Evolutionary conservation across 2,329 filamentous ascomycete species (phyloP).

Genomic region (Ilyonectria robusta): DNA sequence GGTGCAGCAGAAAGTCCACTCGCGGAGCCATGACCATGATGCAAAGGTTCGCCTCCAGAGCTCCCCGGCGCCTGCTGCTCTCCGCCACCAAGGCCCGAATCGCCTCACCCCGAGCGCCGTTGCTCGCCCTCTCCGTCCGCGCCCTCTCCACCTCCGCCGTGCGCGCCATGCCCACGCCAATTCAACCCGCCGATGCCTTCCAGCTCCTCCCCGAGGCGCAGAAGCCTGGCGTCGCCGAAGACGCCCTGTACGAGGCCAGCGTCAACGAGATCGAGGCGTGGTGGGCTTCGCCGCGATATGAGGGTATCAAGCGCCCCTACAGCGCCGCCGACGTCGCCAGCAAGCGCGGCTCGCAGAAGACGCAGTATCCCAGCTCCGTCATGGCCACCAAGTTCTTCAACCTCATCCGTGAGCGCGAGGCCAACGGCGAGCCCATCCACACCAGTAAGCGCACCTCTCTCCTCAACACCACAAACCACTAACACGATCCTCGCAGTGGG

Average conservation of each 20-base stretch:
- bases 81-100: conserved; percentile 37
- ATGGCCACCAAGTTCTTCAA: conserved; percentile 98
- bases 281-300: conserved; percentile 89
- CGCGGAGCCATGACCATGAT: conserved; percentile 44
- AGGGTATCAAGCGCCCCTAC: conserved; percentile 93
- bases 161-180: conserved; percentile 47
- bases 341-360: conserved; percentile 89
- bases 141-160: conserved; percentile 49
- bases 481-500: conserved; percentile 74
- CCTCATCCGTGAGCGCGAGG: conserved; percentile 82
- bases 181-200: conserved; percentile 79
- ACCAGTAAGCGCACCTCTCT: conserved; percentile 74
- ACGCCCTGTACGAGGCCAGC: conserved; percentile 87
- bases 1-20: not conserved
- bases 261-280: conserved; percentile 88
- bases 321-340: conserved; percentile 91
- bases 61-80: conserved; percentile 48
- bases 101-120: conserved; percentile 31
- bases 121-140: conserved; percentile 46
- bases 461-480: conserved; percentile 13
- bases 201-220: conserved; percentile 84
- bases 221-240: conserved; percentile 86
- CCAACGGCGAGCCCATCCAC: conserved; percentile 89
- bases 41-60: conserved; percentile 51
- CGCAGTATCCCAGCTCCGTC: conserved; percentile 90